These are phyloP conservation scores for Boletus huronensis DNA, from an alignment of 768 basidiomycete genomes.

Conservation along the genomic window DNA sequence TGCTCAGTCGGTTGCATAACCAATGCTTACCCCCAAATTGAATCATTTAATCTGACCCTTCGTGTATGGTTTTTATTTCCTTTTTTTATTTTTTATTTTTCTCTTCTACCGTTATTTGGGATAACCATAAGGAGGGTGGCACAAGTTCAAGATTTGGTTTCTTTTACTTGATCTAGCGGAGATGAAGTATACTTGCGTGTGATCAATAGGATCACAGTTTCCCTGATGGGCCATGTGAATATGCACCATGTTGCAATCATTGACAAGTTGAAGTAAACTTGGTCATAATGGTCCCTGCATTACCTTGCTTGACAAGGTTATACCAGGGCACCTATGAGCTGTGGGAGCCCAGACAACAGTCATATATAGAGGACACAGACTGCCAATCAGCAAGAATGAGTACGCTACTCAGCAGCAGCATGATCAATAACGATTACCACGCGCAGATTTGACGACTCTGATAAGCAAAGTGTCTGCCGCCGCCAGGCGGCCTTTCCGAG, in stretches of 20 bases:
- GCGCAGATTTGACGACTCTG: too few relatives aligned
- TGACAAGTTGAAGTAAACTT: neutral
- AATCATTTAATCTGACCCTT: neutral
- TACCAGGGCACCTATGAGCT: too few relatives aligned
- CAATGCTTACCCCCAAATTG: neutral
- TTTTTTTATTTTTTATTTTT: conserved; percentile 9
- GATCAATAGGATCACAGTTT: neutral
- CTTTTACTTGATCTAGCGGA: neutral
- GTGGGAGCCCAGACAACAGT: too few relatives aligned
- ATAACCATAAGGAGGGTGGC: neutral
- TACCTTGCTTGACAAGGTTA: neutral
- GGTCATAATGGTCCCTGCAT: neutral
- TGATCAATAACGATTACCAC: too few relatives aligned
- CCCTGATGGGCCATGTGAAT: neutral
- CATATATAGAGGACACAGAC: too few relatives aligned
- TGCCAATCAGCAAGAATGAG: too few relatives aligned
- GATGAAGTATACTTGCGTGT: neutral
- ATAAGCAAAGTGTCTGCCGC: neutral
- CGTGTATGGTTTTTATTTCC: conserved; percentile 13
- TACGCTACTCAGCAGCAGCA: too few relatives aligned
- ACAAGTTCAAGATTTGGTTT: neutral
- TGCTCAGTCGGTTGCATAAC: neutral
- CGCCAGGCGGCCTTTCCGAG: too few relatives aligned
- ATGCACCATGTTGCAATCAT: neutral
- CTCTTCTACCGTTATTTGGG: neutral